phyloP scores from a whole-genome alignment of 1,139 yeast genomes.

The Kazachstania sp. region DNA sequence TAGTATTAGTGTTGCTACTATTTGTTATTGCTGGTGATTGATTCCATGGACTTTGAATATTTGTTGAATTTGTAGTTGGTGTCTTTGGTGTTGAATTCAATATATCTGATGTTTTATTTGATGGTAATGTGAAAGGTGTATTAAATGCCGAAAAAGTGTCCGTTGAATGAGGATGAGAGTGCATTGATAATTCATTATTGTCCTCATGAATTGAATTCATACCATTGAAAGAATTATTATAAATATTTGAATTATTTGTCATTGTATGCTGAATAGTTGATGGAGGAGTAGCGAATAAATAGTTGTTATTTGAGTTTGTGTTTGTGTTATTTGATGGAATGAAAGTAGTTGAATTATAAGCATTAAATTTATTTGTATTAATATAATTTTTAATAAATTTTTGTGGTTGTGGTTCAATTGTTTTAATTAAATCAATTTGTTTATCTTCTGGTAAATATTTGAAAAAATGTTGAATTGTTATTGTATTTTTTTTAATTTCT shows the following conservation, averaged over 20 bases:
- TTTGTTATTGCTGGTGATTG: slow-evolving; percentile 3
- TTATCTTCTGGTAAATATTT: slow-evolving; percentile 9
- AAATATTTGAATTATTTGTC: not conserved
- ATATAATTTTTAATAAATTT: slow-evolving; percentile 2
- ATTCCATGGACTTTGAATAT: slow-evolving; percentile 7
- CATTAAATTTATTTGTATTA: slow-evolving; percentile 15
- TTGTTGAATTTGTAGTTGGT: slow-evolving; percentile 9
- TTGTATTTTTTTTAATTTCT: slow-evolving; percentile 5
- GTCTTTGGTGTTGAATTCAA: slow-evolving; percentile 13
- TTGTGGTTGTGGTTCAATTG: slow-evolving; percentile 6
- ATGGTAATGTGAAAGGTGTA: slow-evolving; percentile 3
- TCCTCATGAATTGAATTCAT: not conserved
- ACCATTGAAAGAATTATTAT: not conserved
- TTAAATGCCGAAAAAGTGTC: slow-evolving; percentile 2
- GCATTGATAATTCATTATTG: not conserved
- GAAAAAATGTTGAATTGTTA: slow-evolving; percentile 10
- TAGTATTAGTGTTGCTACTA: too few species aligned
- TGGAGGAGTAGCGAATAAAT: slow-evolving; percentile 2
- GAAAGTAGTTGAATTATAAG: slow-evolving; percentile 19
- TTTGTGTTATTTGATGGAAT: slow-evolving; percentile 13
- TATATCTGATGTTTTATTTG: slow-evolving; percentile 1
- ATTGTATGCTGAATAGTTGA: not conserved
- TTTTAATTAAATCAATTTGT: not conserved
- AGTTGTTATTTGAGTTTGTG: slow-evolving; percentile 1
- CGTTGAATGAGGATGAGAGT: not conserved